Base-by-base conservation (phyloP, 2,329 filamentous ascomycete genomes). In the Colletotrichum sp. region DNA sequence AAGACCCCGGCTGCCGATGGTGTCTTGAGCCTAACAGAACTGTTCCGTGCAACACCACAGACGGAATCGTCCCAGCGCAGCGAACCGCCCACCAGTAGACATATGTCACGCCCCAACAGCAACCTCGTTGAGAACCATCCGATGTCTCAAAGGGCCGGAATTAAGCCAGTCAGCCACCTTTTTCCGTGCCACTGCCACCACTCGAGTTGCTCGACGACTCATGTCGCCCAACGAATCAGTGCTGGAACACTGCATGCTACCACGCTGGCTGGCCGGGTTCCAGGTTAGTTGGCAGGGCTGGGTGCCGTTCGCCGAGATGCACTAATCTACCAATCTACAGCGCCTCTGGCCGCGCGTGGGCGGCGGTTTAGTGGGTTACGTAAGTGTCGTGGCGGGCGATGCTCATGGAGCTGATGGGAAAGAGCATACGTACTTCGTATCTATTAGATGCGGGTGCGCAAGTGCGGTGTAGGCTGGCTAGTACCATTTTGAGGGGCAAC, bases 401-500 rank as follows among this genome's bases (percentile, higher is more conserved):
- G n/a, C 44, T 24, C n/a, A 52, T 52, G 44, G 44, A 21, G 28
- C 59, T 32, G 32, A 62, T 21, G 59, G 28, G 34, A 44, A 44
- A 65, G 44, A 34, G 44, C 70, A 69, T 69, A 72, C 59, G 73
- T 76, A 73, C 44, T 72, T 49, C 64, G 70, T 69, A 65, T 69
- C 64, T 74, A 44, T 21, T 52, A 32, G 28, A 65, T 68, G 73
- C 44, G 62, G 57, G 64, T 69, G 73, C 55, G 55, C 44, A 69
- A 68, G 73, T 76, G 73, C 73, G 73, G 73, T 76, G 73, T 72
- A 76, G 73, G 28, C 52, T n/a, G 36, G 67, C 67, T 62, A 26
- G 21, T 28, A 62, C 69, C 65, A 76, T 73, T 70, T 64, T 70
- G 74, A 76, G 74, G 74, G 74, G 74, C 74, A 76, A 26, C 74